Percentiles rank a stretch among this genome's conserved stretches.
These are phyloP conservation scores for Pseudomonodictys pantanalensis DNA, from an alignment of 495 filamentous ascomycete species.

Conservation along the genomic window DNA sequence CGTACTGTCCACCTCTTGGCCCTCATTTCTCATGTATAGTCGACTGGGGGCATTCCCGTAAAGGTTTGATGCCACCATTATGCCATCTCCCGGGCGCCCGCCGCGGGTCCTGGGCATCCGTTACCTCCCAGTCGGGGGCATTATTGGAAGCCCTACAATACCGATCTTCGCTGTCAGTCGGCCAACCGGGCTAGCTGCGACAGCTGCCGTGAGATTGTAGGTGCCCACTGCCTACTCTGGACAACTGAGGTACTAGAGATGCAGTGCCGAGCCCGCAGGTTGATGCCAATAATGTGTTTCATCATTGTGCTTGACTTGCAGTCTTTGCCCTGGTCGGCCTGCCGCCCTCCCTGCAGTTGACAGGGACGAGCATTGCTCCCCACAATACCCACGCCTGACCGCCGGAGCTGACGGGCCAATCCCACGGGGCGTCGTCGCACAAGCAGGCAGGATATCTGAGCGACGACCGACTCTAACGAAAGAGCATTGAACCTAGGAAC, in stretches of 20 bases:
- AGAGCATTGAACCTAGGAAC: constrained; percentile 1
- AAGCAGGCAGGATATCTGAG: not conserved
- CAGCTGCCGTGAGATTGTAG: too few relatives aligned
- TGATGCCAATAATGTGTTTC: constrained; percentile 22
- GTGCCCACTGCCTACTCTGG: not conserved
- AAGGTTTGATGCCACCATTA: constrained; percentile 2
- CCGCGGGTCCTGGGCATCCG: not conserved
- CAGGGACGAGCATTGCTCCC: too few relatives aligned
- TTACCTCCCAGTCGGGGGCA: too few relatives aligned
- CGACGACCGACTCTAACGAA: not conserved
- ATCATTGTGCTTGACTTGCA: constrained; percentile 21
- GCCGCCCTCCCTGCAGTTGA: constrained; percentile 11
- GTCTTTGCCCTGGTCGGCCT: too few relatives aligned
- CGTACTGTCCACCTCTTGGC: constrained; percentile 7
- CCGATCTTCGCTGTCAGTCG: too few relatives aligned
- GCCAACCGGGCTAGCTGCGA: too few relatives aligned
- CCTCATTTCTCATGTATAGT: constrained; percentile 3
- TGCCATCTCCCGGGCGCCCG: constrained; percentile 17
- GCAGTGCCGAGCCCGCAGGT: not conserved
- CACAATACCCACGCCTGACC: too few relatives aligned
- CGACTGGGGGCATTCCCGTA: not conserved
- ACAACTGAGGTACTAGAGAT: not conserved
- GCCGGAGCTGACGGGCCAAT: not conserved
- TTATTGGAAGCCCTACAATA: too few relatives aligned
- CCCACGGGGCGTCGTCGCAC: not conserved